Percentiles rank a stretch among this genome's conserved stretches.
Evolutionary conservation across 768 basidiomycete genomes (phyloP).

Genomic region (Rhizopogon rudus): DNA sequence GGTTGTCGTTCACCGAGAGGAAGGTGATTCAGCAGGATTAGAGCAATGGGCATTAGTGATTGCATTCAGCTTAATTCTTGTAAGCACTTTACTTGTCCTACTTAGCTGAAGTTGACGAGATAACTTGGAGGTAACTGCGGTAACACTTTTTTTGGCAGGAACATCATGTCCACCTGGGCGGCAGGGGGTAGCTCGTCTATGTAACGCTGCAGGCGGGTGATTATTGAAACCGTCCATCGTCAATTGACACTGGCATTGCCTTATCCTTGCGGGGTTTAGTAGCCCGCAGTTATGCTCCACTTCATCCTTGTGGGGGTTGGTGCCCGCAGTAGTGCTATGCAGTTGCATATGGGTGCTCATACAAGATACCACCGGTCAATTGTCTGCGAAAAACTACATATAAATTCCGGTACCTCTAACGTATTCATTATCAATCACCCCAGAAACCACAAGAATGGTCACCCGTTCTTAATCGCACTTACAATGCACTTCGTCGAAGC

Average conservation of each 20-base stretch:
- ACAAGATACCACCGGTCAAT: not conserved
- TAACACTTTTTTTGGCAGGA: too few species aligned
- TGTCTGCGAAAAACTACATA: not conserved
- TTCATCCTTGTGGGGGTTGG: not conserved
- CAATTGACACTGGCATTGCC: too few species aligned
- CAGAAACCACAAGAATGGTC: not conserved
- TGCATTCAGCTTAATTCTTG: too few species aligned
- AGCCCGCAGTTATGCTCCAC: too few species aligned
- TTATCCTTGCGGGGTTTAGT: too few species aligned
- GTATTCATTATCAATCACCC: not conserved
- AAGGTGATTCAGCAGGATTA: too few species aligned
- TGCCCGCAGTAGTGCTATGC: not conserved
- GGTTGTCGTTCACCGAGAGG: not conserved
- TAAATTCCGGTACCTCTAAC: not conserved
- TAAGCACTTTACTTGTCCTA: too few species aligned
- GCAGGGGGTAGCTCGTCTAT: too few species aligned
- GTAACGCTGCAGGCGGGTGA: not conserved
- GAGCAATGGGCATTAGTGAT: too few species aligned
- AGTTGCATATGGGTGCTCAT: not conserved
- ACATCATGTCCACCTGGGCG: too few species aligned
- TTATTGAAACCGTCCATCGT: not conserved
- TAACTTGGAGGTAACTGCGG: too few species aligned
- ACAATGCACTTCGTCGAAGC: not conserved
- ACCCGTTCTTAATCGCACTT: not conserved
- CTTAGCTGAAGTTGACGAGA: too few species aligned